phyloP scores from a whole-genome alignment of 139 green algal species.

The Parachlorella kessleri region DNA sequence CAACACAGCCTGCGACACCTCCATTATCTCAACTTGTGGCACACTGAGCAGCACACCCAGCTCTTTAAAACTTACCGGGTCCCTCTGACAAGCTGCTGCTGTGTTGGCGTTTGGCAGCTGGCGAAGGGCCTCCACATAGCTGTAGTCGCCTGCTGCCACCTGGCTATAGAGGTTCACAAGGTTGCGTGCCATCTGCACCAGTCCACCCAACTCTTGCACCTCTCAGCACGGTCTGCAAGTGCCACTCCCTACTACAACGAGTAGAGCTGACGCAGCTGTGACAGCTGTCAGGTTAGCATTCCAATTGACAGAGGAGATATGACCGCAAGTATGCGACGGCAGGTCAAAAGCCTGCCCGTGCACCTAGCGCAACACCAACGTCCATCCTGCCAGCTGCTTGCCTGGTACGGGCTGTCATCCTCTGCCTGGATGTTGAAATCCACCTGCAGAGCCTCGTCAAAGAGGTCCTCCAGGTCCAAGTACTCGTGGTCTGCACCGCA shows the following conservation, averaged over 20 bases:
- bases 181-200: conserved; percentile 31
- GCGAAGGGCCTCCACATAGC: conserved; percentile 28
- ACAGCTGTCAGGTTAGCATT: too few relatives aligned
- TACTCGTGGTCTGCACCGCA: conserved; percentile 33
- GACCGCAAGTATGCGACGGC: too few relatives aligned
- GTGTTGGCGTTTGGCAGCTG: conserved; percentile 6
- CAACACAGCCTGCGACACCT: not conserved
- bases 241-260: too few relatives aligned
- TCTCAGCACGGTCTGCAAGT: too few relatives aligned
- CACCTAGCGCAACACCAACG: not conserved
- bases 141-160: conserved; percentile 37
- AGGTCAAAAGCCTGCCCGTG: not conserved
- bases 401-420: conserved; percentile 49
- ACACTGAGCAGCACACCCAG: not conserved
- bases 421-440: conserved; percentile 53
- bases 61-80: not conserved
- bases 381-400: too few relatives aligned
- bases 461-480: conserved; percentile 34
- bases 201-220: too few relatives aligned
- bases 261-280: too few relatives aligned
- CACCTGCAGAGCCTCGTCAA: conserved; percentile 42
- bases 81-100: not conserved
- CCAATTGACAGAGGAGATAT: conserved; percentile 1
- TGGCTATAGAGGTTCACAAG: conserved; percentile 51
- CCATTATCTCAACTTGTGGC: not conserved